phyloP scores from a whole-genome alignment of 106 monocot species.

The Allium fistulosum region DNA sequence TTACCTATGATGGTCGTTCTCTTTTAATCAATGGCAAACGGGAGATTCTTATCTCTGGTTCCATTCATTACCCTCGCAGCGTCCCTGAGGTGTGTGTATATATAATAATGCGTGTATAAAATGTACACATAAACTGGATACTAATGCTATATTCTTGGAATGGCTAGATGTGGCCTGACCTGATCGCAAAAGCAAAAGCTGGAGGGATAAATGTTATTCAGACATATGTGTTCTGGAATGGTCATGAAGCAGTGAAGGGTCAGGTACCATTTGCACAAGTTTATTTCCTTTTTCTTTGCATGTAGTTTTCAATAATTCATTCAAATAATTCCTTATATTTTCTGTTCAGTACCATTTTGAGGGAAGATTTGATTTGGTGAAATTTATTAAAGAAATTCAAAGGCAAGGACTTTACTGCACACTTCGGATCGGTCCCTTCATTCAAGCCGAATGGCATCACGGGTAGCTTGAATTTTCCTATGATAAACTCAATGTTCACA shows the following conservation, averaged over 20 bases:
- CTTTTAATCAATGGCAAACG: constrained; percentile 15
- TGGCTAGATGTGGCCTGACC: constrained; percentile 20
- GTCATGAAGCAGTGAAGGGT: constrained; percentile 13
- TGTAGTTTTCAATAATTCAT: not conserved
- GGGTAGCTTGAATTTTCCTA: constrained; percentile 22
- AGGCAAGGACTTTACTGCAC: constrained; percentile 43
- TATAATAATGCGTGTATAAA: not conserved
- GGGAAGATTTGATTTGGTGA: constrained; percentile 66
- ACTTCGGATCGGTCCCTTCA: constrained; percentile 81
- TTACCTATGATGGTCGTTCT: constrained; percentile 11
- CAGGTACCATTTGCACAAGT: not conserved
- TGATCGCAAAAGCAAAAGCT: constrained; percentile 5
- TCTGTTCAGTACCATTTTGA: constrained; percentile 64
- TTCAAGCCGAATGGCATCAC: constrained; percentile 81
- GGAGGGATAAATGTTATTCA: constrained; percentile 13
- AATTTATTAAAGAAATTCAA: constrained; percentile 66
- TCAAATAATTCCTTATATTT: not conserved
- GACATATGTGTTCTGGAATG: constrained; percentile 17
- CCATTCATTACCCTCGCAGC: constrained; percentile 14
- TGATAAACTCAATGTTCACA: not conserved
- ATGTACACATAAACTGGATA: not conserved
- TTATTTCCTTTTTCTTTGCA: not conserved
- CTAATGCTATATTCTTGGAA: not conserved
- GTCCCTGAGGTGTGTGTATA: not conserved
- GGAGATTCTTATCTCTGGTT: constrained; percentile 13